Evolutionary conservation across 2,329 filamentous ascomycete genomes (phyloP), one percentile per base, ranked within the genome.

Genomic region (Fusarium luffae): DNA sequence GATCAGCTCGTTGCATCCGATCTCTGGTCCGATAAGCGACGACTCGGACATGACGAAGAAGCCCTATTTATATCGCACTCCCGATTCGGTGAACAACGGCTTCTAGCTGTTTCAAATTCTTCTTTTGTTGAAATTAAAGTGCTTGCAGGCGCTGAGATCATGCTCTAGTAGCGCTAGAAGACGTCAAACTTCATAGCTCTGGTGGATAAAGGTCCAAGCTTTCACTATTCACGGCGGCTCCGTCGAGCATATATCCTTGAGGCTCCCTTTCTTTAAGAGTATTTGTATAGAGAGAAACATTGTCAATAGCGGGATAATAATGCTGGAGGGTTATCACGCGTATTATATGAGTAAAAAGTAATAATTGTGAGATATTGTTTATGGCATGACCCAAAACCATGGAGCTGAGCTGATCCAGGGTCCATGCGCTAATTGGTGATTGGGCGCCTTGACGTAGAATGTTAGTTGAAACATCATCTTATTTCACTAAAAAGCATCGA

Each of bases 401-500:
- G 18, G 14, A 52, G 49, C 49, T 52, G 49, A 28, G 4, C 27
- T n/a, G 21, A 42, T 52, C 18, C 2, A 52, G 34, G 18, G 42
- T 49, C 21, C 14, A 56, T 41, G 18, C 18, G 19, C 16, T 43
- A 51, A 5, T 18, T 18, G 8, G 28, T 32, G 55, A 61, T 61
- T 61, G 28, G 59, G 2, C 28, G 46, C 23, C 34, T 32, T 43
- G 27, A 34, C 10, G 43, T 19, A 43, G 37, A 19, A 51, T 34
- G 8, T 30, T 30, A 44, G 21, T 51, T 41, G 59, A 60, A 59
- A 61, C 55, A 60, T 11, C 34, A 42, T 47, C 37, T 61, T 43
- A 61, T 51, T 60, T 60, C 43, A 48, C 46, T 59, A 42, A 59
- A 60, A 40, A 60, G 58, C 43, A 51, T 54, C 14, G 23, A 25